Evolutionary conservation across 108 stramenopile species (phyloP), one percentile per base, ranked within the genome.

Genomic region (Nitzschia sp.): DNA sequence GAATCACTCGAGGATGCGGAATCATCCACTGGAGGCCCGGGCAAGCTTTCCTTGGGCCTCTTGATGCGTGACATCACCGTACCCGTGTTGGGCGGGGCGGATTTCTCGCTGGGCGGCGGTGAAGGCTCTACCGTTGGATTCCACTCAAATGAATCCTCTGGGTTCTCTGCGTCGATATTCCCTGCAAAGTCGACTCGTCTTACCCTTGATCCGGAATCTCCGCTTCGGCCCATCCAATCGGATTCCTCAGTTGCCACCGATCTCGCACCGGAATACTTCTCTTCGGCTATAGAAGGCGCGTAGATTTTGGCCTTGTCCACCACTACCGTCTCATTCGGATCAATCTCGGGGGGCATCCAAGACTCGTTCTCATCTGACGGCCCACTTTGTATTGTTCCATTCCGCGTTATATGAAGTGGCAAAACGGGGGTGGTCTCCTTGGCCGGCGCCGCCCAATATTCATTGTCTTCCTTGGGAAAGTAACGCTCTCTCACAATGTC

Each of bases 401-500:
- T 11, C 13, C 61, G 13, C 6, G 61, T 25, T 2, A 62, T 62
- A 46, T 62, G 61, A 38, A 62, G 1, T 0, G 61, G 32, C 24
- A 62, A 25, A 24, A 45, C 61, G 2, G 38, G 61, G 9, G 61
- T 27, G 6, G 31, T 13, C 35, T 31, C 38, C 38, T 27, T 42
- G 32, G 33, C 38, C 1, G 61, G 61, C 46, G 61, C 61, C 5
- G 61, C 61, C 61, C 61, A 62, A 23, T 45, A 62, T 42, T 62
- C 61, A 31, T 62, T 62, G 25, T 62, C 33, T 31, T 62, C 61
- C 19, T 62, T 38, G 3, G 61, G 61, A 62, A 62, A 62, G 36
- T 62, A 62, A 32, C 61, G 35, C 25, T 62, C 61, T 62, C 61
- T 27, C 13, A 62, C 38, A 15, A 62, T 42, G 23, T 62, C 61